Base-by-base conservation (phyloP, 1,284 basidiomycete genomes). In the Xerocomus minutiporus region DNA sequence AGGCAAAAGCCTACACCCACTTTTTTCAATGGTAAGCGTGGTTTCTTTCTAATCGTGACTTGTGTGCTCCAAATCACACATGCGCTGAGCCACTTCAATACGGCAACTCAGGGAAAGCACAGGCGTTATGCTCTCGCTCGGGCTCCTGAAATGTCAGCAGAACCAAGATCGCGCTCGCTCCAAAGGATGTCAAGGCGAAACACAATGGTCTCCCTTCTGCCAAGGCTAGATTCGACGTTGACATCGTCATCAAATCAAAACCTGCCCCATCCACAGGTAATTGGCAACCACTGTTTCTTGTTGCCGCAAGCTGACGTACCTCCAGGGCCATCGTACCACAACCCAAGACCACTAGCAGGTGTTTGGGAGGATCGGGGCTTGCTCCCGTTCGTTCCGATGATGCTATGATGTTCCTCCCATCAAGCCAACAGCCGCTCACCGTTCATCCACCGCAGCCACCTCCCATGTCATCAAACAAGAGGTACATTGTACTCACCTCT, bases 111-210 rank as follows among this genome's bases (percentile, higher is more conserved):
- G 11, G 80, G 77, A 46, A 90, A 90, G 71, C 77, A 86, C 56
- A 89, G 90, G 67, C 82, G 87, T 46, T 84, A 87, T 53, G 84
- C 84, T 4, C 73, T 88, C 31, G 83, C 82, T 31, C 86, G 88
- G 67, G 81, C 11, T 87, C 23, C 76, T 82, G 4, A 72, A 75
- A 48, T 20, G 72, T 76, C 28, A 74, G 75, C 56, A 79, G 79
- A 64, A 70, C 77, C 59, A 76, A 75, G 60, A 58, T 61, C 50
- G 56, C 57, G 13, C 64, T 62, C 4, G 64, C 62, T 6, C 59
- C 61, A 12, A 66, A 63, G 48, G 64, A 65, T 6, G 49, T 50
- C 36, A 83, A 81, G 67, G 73, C 69, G 29, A 80, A 78, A 61
- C 67, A 59, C 47, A 75, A 75, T 62, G 75, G 76, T 52, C 68